Conservation (phyloP, 495 filamentous ascomycete genomes). For the Podospora pseudocomata region DNA sequence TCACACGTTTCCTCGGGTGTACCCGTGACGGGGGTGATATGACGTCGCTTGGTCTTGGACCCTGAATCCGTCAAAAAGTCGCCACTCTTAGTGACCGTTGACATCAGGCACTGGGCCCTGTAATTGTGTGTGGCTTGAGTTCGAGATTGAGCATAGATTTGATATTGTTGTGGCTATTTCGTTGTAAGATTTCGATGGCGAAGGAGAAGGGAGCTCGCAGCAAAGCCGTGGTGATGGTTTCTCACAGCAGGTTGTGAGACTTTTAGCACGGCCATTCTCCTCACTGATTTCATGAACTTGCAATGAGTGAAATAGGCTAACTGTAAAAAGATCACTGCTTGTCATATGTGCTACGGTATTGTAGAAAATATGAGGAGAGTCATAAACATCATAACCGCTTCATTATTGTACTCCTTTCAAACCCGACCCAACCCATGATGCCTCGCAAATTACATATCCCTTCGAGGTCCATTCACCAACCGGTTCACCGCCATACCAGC, state of each 20-base stretch:
- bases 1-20: not conserved
- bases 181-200: not conserved
- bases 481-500: slow-evolving; percentile 32
- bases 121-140: not conserved
- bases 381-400: not conserved
- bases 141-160: not conserved
- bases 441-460: slow-evolving; percentile 10
- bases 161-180: not conserved
- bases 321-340: not conserved
- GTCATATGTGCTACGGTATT: not conserved
- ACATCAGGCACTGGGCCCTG: not conserved
- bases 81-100: not conserved
- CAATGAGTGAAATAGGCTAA: too few species aligned
- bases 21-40: slow-evolving; percentile 7
- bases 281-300: too few species aligned
- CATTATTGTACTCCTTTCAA: not conserved
- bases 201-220: too few species aligned
- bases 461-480: slow-evolving; percentile 30
- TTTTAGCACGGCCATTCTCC: too few species aligned
- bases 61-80: not conserved
- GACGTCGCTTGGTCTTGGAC: not conserved
- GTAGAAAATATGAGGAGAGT: not conserved
- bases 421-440: not conserved
- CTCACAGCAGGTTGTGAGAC: too few species aligned
- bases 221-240: too few species aligned